These are phyloP conservation scores for Kluyveromyces starmeri DNA, from an alignment of 805 yeast species.

Conservation along the genomic window DNA sequence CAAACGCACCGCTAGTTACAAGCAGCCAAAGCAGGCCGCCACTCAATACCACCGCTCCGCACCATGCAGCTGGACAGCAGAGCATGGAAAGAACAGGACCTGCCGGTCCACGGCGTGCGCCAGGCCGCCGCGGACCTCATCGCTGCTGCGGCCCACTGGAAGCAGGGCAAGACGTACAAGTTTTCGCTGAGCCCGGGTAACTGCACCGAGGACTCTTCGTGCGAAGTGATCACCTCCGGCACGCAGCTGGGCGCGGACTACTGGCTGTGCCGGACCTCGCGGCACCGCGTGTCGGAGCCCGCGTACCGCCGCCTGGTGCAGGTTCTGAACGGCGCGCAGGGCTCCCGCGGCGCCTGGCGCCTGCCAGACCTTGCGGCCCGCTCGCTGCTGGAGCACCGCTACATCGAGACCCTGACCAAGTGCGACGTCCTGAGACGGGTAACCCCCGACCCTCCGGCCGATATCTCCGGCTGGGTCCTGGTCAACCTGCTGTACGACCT, in stretches of 20 bases:
- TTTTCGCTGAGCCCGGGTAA: slow-evolving; percentile 12
- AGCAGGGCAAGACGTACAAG: slow-evolving; percentile 26
- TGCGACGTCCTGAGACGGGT: slow-evolving; percentile 14
- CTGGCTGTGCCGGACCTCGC: slow-evolving; percentile 30
- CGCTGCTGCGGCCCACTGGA: slow-evolving; percentile 23
- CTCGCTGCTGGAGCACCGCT: slow-evolving; percentile 27
- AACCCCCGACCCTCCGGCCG: slow-evolving; percentile 1
- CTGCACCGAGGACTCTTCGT: slow-evolving; percentile 17
- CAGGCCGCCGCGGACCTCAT: slow-evolving; percentile 21
- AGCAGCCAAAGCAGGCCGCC: too few relatives aligned
- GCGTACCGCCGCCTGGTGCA: slow-evolving; percentile 20
- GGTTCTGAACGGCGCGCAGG: slow-evolving; percentile 25
- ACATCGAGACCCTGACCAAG: slow-evolving; percentile 28
- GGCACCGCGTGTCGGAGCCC: slow-evolving; percentile 13
- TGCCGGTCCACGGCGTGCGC: slow-evolving; percentile 11
- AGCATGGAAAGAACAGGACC: slow-evolving; percentile 9
- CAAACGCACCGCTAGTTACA: too few relatives aligned
- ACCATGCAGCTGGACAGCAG: slow-evolving; percentile 5
- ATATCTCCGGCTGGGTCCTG: slow-evolving; percentile 22
- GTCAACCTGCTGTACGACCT: slow-evolving; percentile 31
- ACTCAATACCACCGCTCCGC: too few relatives aligned
- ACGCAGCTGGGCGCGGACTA: slow-evolving; percentile 22
- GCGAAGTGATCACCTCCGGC: slow-evolving; percentile 28
- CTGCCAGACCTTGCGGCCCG: slow-evolving; percentile 24
- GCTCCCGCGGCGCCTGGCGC: slow-evolving; percentile 11